Evolutionary conservation across 345 rosid species (phyloP), one percentile per base, ranked within the genome.

Genomic region (Cardamine chenopodiifolia): DNA sequence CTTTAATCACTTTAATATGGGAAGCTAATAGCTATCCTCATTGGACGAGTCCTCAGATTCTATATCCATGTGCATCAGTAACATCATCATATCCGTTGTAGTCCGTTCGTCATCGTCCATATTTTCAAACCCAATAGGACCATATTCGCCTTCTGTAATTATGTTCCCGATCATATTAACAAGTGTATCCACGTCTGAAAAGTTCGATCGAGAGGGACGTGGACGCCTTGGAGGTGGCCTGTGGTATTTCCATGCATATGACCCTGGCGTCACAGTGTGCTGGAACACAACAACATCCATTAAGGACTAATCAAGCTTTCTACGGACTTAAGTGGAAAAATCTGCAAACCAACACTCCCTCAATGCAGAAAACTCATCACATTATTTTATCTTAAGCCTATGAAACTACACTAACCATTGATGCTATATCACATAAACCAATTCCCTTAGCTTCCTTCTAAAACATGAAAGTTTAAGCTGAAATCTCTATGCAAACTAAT

Each of bases 261-360:
- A 90, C 74, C 96, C 90, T 59, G 88, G 88, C 91, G 81, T 87
- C 81, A 90, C 86, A 14, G 83, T 81, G 84, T 83, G 88, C 87
- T 82, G 86, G 88, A 85, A 89, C 78, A 84, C 82, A 85, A 86
- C 75, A 86, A 77, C 75, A 76, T 70, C 75, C 71, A 86, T 77
- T 77, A 84, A 71, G 73, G 73, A 76, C 84, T 83, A 80, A 77
- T 76, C 74, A 75, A 74, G 52, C 80, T 74, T 73, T 47, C 81
- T 73, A 80, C 71, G 74, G 57, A 45, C 71, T 62, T 47, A 25
- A 25, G 14, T 29, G 19, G 47, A 52, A 75, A 75, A 45, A 35
- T 66, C 59, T 26, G 50, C 52, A 74, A 67, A 60, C 56, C 73
- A 49, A 68, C 32, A 62, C 22, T 37, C 55, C 68, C 68, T 58